phyloP scores from a whole-genome alignment of 2,329 filamentous ascomycete genomes.

The Xylaria sp. region DNA sequence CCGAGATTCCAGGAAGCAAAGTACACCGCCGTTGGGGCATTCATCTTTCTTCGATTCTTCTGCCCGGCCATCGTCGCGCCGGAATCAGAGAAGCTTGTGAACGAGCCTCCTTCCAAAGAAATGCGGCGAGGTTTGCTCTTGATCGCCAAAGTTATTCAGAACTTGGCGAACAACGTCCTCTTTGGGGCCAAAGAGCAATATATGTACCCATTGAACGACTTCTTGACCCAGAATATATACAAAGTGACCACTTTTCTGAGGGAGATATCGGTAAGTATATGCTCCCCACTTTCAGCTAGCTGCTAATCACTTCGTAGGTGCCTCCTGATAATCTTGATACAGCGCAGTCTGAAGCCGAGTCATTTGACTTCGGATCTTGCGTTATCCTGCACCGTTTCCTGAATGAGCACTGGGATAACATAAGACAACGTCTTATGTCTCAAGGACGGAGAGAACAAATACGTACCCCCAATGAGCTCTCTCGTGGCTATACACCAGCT shows the following conservation, averaged over 20 bases:
- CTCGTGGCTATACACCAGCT: slow-evolving; percentile 64
- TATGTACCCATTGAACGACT: slow-evolving; percentile 77
- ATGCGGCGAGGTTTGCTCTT: slow-evolving; percentile 74
- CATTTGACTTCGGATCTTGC: slow-evolving; percentile 76
- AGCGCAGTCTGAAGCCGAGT: slow-evolving; percentile 56
- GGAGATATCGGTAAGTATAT: slow-evolving; percentile 69
- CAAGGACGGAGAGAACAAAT: slow-evolving; percentile 68
- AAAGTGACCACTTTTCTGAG: slow-evolving; percentile 72
- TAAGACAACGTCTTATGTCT: slow-evolving; percentile 70
- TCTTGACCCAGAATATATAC: slow-evolving; percentile 74
- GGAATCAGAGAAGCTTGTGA: slow-evolving; percentile 73
- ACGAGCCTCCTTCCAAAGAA: slow-evolving; percentile 70
- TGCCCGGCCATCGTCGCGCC: slow-evolving; percentile 78
- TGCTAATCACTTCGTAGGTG: slow-evolving; percentile 51
- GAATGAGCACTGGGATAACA: slow-evolving; percentile 77
- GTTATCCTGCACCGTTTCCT: slow-evolving; percentile 75
- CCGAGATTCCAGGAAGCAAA: slow-evolving; percentile 74
- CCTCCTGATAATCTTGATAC: slow-evolving; percentile 59
- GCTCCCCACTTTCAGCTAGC: background rate
- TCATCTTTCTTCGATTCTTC: slow-evolving; percentile 77
- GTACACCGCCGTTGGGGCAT: slow-evolving; percentile 76
- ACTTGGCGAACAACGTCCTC: slow-evolving; percentile 76
- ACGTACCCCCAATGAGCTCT: slow-evolving; percentile 63
- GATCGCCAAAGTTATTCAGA: slow-evolving; percentile 77
- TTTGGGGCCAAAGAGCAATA: slow-evolving; percentile 78